Evolutionary conservation across 2,329 filamentous ascomycete species (phyloP), one percentile per base, ranked within the genome.

Genomic region (Phialophora tarda): DNA sequence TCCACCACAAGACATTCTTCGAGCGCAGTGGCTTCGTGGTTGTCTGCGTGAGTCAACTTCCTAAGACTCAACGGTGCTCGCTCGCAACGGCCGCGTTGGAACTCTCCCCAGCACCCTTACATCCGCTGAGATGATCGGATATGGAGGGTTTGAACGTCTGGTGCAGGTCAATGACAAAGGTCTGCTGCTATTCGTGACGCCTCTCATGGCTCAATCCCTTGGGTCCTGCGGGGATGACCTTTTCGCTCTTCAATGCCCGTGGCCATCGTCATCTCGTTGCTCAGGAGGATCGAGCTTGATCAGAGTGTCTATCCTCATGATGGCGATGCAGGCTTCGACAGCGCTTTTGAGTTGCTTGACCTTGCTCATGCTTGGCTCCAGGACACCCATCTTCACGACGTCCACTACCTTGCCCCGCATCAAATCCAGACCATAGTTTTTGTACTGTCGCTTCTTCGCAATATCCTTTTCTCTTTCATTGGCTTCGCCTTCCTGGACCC

Each of bases 301-400:
- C 81, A 99, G 85, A 71, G 95, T 98, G 83, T 99, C 95, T 78
- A 99, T 99, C 76, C 95, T 88, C 95, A 99, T 98, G 78, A 99
- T 98, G 77, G 93, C 91, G 80, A 99, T 96, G 80, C 95, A 98
- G 63, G 95, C 95, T 83, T 99, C 95, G 58, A 99, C 95, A 30
- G 95, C 95, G 81, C 91, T 96, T 89, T 99, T 99, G 77, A 99
- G 84, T 84, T 98, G 95, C 81, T 94, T 91, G 73, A 99, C 87
- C 86, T 99, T 99, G 86, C 94, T 97, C 84, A 99, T 93, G 81
- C 91, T 96, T 34, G 95, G 95, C 84, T 99, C 95, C 76, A 99
- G 80, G 69, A 99, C 93, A 76, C 95, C 95, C 12, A 92, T 89
- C 86, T 98, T 98, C 75, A 99, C 84, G 82, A 92, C 89, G 79